Percentiles rank a stretch among this genome's conserved stretches.
Evolutionary conservation across 306 rosid species (phyloP).

Genomic region (Senna tora): DNA sequence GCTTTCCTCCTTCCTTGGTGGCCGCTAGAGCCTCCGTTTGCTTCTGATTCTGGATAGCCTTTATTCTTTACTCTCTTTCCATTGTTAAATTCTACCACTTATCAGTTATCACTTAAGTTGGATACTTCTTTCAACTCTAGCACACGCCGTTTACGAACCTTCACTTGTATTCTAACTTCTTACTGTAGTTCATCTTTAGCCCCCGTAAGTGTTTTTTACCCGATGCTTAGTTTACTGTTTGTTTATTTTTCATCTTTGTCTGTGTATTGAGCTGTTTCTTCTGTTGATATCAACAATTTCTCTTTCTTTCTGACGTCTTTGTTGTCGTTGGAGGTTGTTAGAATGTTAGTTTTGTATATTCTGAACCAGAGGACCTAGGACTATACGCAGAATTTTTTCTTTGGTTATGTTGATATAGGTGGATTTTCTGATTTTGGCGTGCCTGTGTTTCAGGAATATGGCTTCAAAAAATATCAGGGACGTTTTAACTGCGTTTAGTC

Average conservation of each 20-base stretch:
- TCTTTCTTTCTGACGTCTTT: neutral
- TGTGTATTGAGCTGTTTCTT: neutral
- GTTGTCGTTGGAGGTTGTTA: neutral
- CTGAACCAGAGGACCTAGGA: neutral
- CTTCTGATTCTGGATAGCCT: neutral
- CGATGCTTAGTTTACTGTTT: neutral
- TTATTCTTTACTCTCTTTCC: neutral
- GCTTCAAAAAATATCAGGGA: constrained; percentile 64
- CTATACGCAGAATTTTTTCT: neutral
- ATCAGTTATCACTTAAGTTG: too few species aligned
- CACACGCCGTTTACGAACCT: neutral
- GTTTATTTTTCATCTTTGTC: neutral
- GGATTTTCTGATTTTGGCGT: neutral
- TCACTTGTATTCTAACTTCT: neutral
- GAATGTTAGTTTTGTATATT: neutral
- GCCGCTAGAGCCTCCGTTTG: neutral
- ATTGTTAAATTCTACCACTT: too few species aligned
- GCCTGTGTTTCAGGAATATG: constrained; percentile 42
- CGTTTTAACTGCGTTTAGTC: constrained; percentile 77
- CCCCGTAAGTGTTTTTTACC: neutral
- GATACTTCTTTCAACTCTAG: too few species aligned
- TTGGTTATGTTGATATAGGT: neutral
- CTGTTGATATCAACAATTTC: neutral
- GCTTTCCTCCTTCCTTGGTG: neutral
- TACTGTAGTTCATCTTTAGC: neutral